These are phyloP conservation scores for Xerocomus nothofagi DNA, from an alignment of 1,284 basidiomycete genomes.

Conservation along the genomic window DNA sequence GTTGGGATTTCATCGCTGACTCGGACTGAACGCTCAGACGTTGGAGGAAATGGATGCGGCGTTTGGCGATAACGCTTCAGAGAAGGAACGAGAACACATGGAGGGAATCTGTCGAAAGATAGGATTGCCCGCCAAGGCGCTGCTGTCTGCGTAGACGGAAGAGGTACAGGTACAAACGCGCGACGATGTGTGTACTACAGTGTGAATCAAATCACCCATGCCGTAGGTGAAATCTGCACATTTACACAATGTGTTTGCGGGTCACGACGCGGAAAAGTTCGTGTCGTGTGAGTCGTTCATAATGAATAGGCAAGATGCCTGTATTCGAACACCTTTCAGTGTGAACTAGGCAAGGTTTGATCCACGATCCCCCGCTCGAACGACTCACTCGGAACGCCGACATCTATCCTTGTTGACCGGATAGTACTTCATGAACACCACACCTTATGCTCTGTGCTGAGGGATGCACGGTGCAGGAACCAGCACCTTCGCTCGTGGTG, in stretches of 20 bases:
- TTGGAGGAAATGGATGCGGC: constrained; percentile 37
- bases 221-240: too few species aligned
- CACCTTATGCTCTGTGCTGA: background rate
- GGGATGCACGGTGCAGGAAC: background rate
- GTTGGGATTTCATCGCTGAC: background rate
- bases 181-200: too few species aligned
- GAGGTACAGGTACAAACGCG: too few species aligned
- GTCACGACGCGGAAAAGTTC: background rate
- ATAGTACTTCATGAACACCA: constrained; percentile 9
- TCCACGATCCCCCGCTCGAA: background rate
- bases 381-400: background rate
- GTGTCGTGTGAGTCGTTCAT: too few species aligned
- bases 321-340: background rate
- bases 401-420: constrained; percentile 8
- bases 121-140: constrained; percentile 28
- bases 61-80: constrained; percentile 33
- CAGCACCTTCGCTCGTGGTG: too few species aligned
- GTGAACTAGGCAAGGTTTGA: background rate
- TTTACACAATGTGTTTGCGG: background rate
- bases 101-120: constrained; percentile 30
- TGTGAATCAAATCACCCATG: too few species aligned
- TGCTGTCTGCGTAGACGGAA: constrained; percentile 14
- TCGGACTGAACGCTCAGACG: constrained; percentile 22
- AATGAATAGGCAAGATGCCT: background rate
- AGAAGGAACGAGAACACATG: constrained; percentile 32